Evolutionary conservation across 1,284 basidiomycete genomes (phyloP).

Genomic region (Mycocalia duriaeana): DNA sequence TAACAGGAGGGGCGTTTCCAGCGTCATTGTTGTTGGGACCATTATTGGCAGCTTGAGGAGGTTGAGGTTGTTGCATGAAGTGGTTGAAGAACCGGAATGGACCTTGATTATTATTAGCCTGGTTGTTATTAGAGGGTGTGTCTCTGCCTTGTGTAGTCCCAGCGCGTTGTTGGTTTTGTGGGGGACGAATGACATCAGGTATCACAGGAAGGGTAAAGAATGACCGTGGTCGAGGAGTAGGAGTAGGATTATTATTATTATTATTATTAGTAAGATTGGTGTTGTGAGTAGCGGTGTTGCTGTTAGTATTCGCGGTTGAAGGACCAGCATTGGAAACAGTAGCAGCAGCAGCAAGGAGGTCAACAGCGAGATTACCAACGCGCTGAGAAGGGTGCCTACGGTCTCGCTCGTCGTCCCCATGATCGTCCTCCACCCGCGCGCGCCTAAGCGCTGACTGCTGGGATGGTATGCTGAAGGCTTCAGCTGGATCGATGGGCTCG

Average conservation of each 20-base stretch:
- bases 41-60: too few relatives aligned
- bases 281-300: neutral
- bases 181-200: too few relatives aligned
- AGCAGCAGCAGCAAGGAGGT: neutral
- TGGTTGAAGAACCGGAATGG: neutral
- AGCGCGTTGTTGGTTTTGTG: too few relatives aligned
- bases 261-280: neutral
- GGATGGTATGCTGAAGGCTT: constrained; percentile 6
- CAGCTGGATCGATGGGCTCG: constrained; percentile 2
- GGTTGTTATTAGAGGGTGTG: too few relatives aligned
- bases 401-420: constrained; percentile 48
- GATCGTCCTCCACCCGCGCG: constrained; percentile 50
- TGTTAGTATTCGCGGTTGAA: neutral
- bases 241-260: constrained; percentile 1
- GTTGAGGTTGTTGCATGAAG: neutral
- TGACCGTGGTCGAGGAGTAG: too few relatives aligned
- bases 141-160: too few relatives aligned
- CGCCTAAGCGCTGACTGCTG: constrained; percentile 30
- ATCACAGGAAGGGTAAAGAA: too few relatives aligned
- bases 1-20: too few relatives aligned
- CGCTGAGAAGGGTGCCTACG: constrained; percentile 57
- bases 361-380: constrained; percentile 13
- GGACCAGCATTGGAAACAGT: neutral
- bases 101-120: neutral
- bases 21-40: too few relatives aligned